A percentile compares a stretch with the other conserved stretches of the same genome.
These are phyloP conservation scores for Mallotus repandus DNA, from an alignment of 441 rosid genomes.

Conservation along the genomic window DNA sequence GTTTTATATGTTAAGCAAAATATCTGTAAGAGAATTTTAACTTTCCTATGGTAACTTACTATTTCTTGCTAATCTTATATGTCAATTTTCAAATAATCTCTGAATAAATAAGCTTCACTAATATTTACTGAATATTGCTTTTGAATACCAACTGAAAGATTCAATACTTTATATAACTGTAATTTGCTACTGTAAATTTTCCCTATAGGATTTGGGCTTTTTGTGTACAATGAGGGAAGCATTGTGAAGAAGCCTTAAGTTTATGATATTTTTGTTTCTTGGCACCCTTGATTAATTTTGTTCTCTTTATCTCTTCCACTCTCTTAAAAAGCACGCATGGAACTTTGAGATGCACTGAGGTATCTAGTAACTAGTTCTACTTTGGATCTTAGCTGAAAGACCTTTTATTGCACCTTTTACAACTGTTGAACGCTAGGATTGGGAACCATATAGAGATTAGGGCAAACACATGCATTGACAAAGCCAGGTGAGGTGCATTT, in stretches of 20 bases:
- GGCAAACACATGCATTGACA: slow-evolving; percentile 73
- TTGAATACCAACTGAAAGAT: not conserved
- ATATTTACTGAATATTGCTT: not conserved
- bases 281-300: not conserved
- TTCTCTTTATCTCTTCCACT: not conserved
- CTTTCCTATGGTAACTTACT: not conserved
- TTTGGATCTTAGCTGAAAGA: not conserved
- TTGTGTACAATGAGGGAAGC: slow-evolving; percentile 56
- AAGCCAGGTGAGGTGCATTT: slow-evolving; percentile 54
- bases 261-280: slow-evolving; percentile 19
- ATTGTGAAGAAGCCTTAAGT: slow-evolving; percentile 80
- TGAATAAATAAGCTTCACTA: too few species aligned
- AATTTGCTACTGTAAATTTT: not conserved
- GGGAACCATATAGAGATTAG: slow-evolving; percentile 71
- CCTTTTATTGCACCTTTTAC: slow-evolving; percentile 14
- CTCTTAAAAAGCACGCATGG: not conserved
- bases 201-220: slow-evolving; percentile 69
- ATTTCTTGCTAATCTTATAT: too few species aligned
- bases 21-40: not conserved
- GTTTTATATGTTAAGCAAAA: not conserved
- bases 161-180: not conserved
- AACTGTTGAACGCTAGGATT: slow-evolving; percentile 54
- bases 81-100: not conserved
- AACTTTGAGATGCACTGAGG: not conserved
- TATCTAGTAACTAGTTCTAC: not conserved